Evolutionary conservation across 192 early-diverging fungal genomes (phyloP), one percentile per base, ranked within the genome.

Genomic region (Phlyctochytrium planicorne): DNA sequence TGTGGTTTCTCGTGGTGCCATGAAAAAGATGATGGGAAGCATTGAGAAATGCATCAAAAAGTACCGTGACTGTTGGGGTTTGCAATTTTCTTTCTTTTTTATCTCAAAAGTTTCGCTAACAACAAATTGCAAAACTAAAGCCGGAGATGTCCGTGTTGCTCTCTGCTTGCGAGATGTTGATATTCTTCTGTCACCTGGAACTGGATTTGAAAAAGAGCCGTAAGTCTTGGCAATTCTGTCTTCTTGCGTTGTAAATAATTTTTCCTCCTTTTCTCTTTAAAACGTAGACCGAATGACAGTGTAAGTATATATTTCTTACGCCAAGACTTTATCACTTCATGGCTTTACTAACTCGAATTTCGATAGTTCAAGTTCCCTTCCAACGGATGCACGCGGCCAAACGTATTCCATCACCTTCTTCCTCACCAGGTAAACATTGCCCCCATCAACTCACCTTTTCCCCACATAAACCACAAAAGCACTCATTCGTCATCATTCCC

Each of bases 41-140:
- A n/a, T 75, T 3, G 75, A 77, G 35, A 52, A 36, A 12, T 86
- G 83, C 62, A 73, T 85, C 24, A 50, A 60, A n/a, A 68, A 66
- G 60, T 86, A 84, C 69, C 62, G 65, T n/a, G 37, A 53, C 33
- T 87, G 85, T 65, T 87, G 84, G 83, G 85, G 84, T 32, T 79
- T 82, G 29, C 82, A 80, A 56, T 66, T 83, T 2, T 64, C 50
- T 27, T 23, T 30, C 0, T n/a, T 64, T 30, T 59, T 59, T 59
- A 12, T 50, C 47, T 59, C 67, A 83, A 34, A 65, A 66, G 25
- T 79, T 72, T 0, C 68, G 82, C n/a, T 85, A 79, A 64, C 63
- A 84, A 34, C 62, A 77, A n/a, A 80, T 36, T 76, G 70, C 23
- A 75, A 70, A 17, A 12, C 20, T 25, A 29, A 6, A 65, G 63